phyloP scores from a whole-genome alignment of 1,284 basidiomycete species.

The Apiotrichum montevideense region DNA sequence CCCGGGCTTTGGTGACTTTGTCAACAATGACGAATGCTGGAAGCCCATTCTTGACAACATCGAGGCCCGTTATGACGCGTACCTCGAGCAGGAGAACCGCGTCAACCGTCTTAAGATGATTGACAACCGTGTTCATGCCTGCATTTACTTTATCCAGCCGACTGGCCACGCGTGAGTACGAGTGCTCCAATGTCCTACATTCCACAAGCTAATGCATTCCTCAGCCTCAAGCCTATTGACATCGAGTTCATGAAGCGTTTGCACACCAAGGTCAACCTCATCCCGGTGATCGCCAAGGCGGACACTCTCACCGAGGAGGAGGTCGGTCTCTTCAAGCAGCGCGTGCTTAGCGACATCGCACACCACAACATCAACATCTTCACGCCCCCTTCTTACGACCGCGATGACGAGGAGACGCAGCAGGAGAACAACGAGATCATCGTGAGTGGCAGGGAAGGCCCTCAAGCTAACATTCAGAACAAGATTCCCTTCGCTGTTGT shows the following conservation, averaged over 20 bases:
- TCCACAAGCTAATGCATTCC: neutral
- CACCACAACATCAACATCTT: conserved; percentile 94
- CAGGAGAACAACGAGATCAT: conserved; percentile 94
- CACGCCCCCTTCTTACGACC: conserved; percentile 89
- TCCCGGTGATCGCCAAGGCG: conserved; percentile 92
- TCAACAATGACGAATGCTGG: conserved; percentile 98
- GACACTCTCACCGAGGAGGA: conserved; percentile 96
- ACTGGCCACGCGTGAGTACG: conserved; percentile 88
- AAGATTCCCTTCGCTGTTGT: conserved; percentile 97
- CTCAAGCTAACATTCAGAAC: conserved; percentile 49
- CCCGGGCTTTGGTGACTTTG: conserved; percentile 93
- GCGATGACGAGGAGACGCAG: conserved; percentile 93
- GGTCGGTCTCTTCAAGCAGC: conserved; percentile 80
- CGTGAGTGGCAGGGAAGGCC: conserved; percentile 34
- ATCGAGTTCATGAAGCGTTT: conserved; percentile 95
- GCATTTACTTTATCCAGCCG: conserved; percentile 95
- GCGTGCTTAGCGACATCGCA: conserved; percentile 83
- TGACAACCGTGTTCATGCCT: conserved; percentile 55
- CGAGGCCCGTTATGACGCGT: conserved; percentile 90
- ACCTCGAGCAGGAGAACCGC: conserved; percentile 94
- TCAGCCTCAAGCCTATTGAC: conserved; percentile 87
- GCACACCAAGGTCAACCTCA: conserved; percentile 93
- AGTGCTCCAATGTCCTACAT: neutral
- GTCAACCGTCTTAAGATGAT: conserved; percentile 61
- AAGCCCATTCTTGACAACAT: conserved; percentile 96